Evolutionary conservation across 441 rosid species (phyloP).

Genomic region (Pelargonium cotyledonis): DNA sequence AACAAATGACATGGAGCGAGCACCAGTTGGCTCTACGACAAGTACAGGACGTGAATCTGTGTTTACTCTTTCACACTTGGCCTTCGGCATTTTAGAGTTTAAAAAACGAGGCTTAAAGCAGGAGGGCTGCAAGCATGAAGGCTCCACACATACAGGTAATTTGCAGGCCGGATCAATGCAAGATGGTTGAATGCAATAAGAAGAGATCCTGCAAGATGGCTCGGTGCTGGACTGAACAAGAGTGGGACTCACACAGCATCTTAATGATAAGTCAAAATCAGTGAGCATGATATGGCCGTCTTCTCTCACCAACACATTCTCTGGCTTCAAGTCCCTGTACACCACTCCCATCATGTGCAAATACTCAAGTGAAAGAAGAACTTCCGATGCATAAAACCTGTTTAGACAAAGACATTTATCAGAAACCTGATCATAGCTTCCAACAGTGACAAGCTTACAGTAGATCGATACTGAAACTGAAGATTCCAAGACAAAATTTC

Average conservation of each 20-base stretch:
- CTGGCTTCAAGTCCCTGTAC: constrained; percentile 47
- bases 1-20: constrained; percentile 94
- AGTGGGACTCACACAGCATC: constrained; percentile 86
- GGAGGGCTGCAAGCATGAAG: constrained; percentile 78
- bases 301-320: constrained; percentile 91
- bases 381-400: constrained; percentile 95
- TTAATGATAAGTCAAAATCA: constrained; percentile 88
- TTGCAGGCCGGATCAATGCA: constrained; percentile 80
- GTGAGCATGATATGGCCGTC: constrained; percentile 99
- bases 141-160: constrained; percentile 82
- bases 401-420: constrained; percentile 66
- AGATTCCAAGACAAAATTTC: no score
- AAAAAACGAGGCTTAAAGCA: constrained; percentile 82
- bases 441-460: constrained; percentile 14
- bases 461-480: no score
- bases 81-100: constrained; percentile 65
- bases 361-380: constrained; percentile 85
- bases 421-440: constrained; percentile 22
- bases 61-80: constrained; percentile 40
- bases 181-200: constrained; percentile 62
- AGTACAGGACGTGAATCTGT: constrained; percentile 68
- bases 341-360: constrained; percentile 88
- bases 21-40: constrained; percentile 89
- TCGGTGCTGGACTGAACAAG: constrained; percentile 58
- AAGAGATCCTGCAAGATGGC: constrained; percentile 47